Percentiles rank a stretch among this genome's conserved stretches.
phyloP scores from a whole-genome alignment of 2,329 filamentous ascomycete species.

The Fusarium buxicola region DNA sequence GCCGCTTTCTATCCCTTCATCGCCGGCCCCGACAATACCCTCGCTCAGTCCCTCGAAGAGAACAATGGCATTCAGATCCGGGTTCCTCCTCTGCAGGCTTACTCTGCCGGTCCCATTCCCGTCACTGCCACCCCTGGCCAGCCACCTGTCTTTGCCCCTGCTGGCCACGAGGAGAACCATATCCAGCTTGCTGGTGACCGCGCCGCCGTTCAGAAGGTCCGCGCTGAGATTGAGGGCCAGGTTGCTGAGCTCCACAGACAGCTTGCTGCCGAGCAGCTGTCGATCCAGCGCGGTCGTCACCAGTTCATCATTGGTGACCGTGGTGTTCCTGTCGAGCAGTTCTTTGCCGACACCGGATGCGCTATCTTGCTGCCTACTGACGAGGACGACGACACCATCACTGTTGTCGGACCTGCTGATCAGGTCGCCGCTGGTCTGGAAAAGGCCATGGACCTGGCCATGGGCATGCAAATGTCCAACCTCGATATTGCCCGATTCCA shows the following conservation, averaged over 20 bases:
- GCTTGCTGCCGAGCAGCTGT: conserved; percentile 80
- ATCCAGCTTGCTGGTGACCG: conserved; percentile 92
- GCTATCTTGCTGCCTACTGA: conserved; percentile 83
- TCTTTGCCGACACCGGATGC: conserved; percentile 91
- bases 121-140: conserved; percentile 71
- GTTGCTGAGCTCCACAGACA: conserved; percentile 80
- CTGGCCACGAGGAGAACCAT: conserved; percentile 74
- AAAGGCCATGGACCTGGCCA: conserved; percentile 88
- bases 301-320: conserved; percentile 94
- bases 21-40: conserved; percentile 79
- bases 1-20: conserved; percentile 97
- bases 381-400: conserved; percentile 84
- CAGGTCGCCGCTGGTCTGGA: conserved; percentile 81
- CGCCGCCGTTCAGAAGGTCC: conserved; percentile 80
- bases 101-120: conserved; percentile 76
- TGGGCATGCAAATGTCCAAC: conserved; percentile 85
- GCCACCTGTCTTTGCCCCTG: conserved; percentile 76
- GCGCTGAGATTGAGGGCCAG: conserved; percentile 82
- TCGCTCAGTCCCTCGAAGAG: conserved; percentile 77
- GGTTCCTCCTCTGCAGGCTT: conserved; percentile 84
- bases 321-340: conserved; percentile 83
- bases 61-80: conserved; percentile 82
- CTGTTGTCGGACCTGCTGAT: conserved; percentile 82
- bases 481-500: conserved; percentile 87
- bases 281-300: conserved; percentile 87